Conservation (phyloP, 2,329 filamentous ascomycete genomes). For the Ophiosphaerella korrae region DNA sequence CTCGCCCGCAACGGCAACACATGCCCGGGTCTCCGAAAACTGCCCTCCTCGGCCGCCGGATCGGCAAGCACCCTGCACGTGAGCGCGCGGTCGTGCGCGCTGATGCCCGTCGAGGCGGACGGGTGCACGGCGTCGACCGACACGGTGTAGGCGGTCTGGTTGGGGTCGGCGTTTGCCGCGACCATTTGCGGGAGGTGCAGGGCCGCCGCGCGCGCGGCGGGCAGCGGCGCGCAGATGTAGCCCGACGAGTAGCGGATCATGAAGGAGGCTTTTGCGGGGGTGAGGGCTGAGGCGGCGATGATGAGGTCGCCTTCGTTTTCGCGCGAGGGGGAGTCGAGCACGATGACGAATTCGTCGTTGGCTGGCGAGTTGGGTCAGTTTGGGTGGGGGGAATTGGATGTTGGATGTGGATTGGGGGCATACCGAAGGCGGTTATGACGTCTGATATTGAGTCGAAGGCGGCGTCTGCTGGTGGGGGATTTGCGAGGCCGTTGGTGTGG, state of each 20-base stretch:
- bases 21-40: constrained; percentile 85
- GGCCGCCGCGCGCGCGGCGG: constrained; percentile 67
- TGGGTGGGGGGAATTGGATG: background rate
- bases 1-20: constrained; percentile 82
- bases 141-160: constrained; percentile 91
- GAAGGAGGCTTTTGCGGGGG: constrained; percentile 91
- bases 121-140: constrained; percentile 79
- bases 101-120: constrained; percentile 79
- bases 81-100: constrained; percentile 81
- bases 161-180: constrained; percentile 72
- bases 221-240: constrained; percentile 86
- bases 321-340: constrained; percentile 87
- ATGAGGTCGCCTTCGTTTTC: constrained; percentile 99
- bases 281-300: constrained; percentile 84
- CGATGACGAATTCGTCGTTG: constrained; percentile 86
- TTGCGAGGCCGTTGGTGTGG: constrained; percentile 20
- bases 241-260: constrained; percentile 89
- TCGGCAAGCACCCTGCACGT: constrained; percentile 80
- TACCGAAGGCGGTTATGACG: constrained; percentile 53
- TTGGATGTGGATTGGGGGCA: constrained; percentile 7
- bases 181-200: constrained; percentile 93
- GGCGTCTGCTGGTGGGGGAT: constrained; percentile 39
- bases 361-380: constrained; percentile 32
- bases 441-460: constrained; percentile 56
- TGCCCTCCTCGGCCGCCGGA: constrained; percentile 56